Evolutionary conservation across 1,284 basidiomycete species (phyloP), one percentile per base, ranked within the genome.

Genomic region (Malassezia sp.): DNA sequence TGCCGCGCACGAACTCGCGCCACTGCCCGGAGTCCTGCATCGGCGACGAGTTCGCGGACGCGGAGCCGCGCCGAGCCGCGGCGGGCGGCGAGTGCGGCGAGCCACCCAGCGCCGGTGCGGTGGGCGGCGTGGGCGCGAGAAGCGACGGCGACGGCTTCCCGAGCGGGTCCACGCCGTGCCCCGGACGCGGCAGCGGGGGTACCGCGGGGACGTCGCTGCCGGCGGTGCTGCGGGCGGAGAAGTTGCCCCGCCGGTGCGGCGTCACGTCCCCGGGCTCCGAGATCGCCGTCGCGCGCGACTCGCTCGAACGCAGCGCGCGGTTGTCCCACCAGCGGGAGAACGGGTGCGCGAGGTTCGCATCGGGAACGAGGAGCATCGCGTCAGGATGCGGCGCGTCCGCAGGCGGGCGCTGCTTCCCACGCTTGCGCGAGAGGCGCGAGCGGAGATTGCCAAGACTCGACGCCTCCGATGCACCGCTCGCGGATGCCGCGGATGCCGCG

Each of bases 301-400:
- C n/a, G n/a, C n/a, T n/a, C n/a, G n/a, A n/a, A n/a, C n/a, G n/a
- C 38, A 35, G 7, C 9, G 21, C 23, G 33, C 41, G 42, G 17
- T 45, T 34, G 26, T 50, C 48, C 48, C 48, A 50, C 48, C 48
- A 50, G 31, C 30, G 42, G 17, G 42, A 38, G 28, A 50, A 50
- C 1, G 37, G 34, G 22, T 39, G 40, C 5, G 38, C 35, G 22
- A 38, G 30, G 30, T 28, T 38, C 26, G 32, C 31, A 15, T 39
- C 42, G 22, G 41, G 47, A 23, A 49, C 40, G 3, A 23, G 29
- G 18, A 33, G 29, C 20, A 34, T 30, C 17, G 32, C 22, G 30
- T 14, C 15, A 9, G 34, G 34, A 36, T 12, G 42, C 18, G 18
- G 6, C 10, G 10, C 14, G 20, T 9, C 37, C 15, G 40, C 11